Evolutionary conservation across 1,284 basidiomycete genomes (phyloP), one percentile per base, ranked within the genome.

Genomic region (Pterulicium gracile): DNA sequence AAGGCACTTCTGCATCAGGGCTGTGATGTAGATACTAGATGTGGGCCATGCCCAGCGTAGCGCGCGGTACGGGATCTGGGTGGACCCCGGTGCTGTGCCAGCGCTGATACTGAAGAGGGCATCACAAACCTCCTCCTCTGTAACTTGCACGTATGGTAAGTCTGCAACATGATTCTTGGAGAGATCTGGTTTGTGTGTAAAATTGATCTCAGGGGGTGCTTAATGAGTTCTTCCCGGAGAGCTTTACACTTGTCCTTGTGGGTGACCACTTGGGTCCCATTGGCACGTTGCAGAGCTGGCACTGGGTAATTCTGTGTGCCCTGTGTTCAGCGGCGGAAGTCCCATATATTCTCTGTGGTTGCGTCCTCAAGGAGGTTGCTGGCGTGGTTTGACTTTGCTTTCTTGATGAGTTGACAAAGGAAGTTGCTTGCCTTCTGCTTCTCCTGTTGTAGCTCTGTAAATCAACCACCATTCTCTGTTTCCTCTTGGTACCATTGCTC

Each of bases 201-300:
- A 41, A 19, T 45, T 35, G 1, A 58, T 47, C 0, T n/a, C 23
- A 0, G 52, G 52, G 2, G 55, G 54, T 3, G 54, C 51, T 43
- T 58, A 54, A 45, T 54, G 57, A 60, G 51, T 27, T 51, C 54
- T 0, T 50, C 39, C 14, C 57, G 45, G 0, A 61, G 47, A 0
- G 55, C 55, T 1, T 57, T 51, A 17, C 56, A 56, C 32, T 61
- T 60, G 1, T 61, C 57, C 10, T 49, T 12, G 22, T 55, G 51
- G 46, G 27, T 32, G n/a, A 32, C n/a, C n/a, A n/a, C 27, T n/a
- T 32, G 27, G 7, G 10, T 32, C 27, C 27, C 27, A 32, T 32
- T n/a, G 7, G n/a, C 7, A n/a, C 10, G 27, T 7, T 32, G 7
- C n/a, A 32, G n/a, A 10, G 27, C 27, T 10, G 27, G 27, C 27